A percentile compares a stretch with the other conserved stretches of the same genome.
Evolutionary conservation across 768 basidiomycete species (phyloP).

Genomic region (Russula earlei): DNA sequence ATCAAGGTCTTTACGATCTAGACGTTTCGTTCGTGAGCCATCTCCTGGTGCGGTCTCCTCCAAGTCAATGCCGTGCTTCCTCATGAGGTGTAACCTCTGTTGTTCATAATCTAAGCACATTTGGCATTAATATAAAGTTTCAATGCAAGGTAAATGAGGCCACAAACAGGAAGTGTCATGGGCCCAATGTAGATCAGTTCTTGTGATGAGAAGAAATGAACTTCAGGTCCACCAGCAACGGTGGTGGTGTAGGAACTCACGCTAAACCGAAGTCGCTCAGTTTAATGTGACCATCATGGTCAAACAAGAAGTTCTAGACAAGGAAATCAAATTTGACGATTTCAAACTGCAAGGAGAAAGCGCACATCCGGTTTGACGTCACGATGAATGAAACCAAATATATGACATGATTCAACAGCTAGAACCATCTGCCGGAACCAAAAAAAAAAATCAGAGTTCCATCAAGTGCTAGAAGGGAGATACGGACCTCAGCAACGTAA

Average conservation of each 20-base stretch:
- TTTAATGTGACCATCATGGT: slow-evolving; percentile 86
- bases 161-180: slow-evolving; percentile 83
- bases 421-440: slow-evolving; percentile 66
- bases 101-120: slow-evolving; percentile 75
- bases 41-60: slow-evolving; percentile 66
- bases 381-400: slow-evolving; percentile 92
- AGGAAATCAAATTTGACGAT: slow-evolving; percentile 10
- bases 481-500: slow-evolving; percentile 82
- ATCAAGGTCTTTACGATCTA: slow-evolving; percentile 79
- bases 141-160: slow-evolving; percentile 19
- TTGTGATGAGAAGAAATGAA: slow-evolving; percentile 26
- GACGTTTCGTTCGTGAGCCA: slow-evolving; percentile 63
- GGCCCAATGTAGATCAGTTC: slow-evolving; percentile 92
- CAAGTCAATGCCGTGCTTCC: slow-evolving; percentile 92
- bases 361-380: slow-evolving; percentile 93
- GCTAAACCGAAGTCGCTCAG: slow-evolving; percentile 95
- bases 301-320: slow-evolving; percentile 87
- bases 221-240: neutral
- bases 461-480: slow-evolving; percentile 7
- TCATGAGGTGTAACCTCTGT: slow-evolving; percentile 78
- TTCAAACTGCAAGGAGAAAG: slow-evolving; percentile 11
- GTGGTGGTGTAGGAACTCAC: slow-evolving; percentile 39
- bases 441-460: neutral
- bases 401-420: slow-evolving; percentile 87
- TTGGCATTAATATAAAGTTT: slow-evolving; percentile 11